Evolutionary conservation across 331 rosid species (phyloP).

Genomic region (Acacia concinna): DNA sequence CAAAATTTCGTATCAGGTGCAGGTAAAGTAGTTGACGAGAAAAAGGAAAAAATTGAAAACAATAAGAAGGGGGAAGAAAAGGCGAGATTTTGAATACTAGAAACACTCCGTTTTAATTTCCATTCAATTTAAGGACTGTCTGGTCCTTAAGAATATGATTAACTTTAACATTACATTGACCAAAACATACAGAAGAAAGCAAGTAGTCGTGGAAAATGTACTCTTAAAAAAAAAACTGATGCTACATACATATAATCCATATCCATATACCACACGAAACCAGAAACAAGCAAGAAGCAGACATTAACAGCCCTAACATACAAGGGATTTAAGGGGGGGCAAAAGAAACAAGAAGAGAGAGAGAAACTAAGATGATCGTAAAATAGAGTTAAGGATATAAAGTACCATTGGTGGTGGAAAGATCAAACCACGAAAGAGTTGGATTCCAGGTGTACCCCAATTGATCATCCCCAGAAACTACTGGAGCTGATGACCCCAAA

Average conservation of each 20-base stretch:
- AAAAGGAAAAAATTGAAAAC: not conserved
- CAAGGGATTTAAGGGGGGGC: no score
- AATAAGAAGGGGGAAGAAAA: not conserved
- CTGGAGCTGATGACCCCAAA: slow-evolving; percentile 59
- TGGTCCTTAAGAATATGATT: slow-evolving; percentile 27
- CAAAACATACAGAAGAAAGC: slow-evolving; percentile 26
- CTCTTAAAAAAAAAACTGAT: not conserved
- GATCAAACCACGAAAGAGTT: slow-evolving; percentile 59
- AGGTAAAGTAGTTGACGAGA: slow-evolving; percentile 23
- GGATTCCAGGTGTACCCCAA: slow-evolving; percentile 72
- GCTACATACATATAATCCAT: slow-evolving; percentile 34
- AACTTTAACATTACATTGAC: slow-evolving; percentile 44
- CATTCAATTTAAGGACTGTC: slow-evolving; percentile 25
- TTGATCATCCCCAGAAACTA: slow-evolving; percentile 44
- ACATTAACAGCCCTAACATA: slow-evolving; percentile 34
- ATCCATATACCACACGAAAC: slow-evolving; percentile 43
- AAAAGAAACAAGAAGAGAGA: not conserved
- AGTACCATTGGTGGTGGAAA: slow-evolving; percentile 63
- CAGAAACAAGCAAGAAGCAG: slow-evolving; percentile 4
- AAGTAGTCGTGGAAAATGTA: not conserved
- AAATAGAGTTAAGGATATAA: slow-evolving; percentile 54
- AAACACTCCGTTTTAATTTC: slow-evolving; percentile 23
- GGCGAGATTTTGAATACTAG: not conserved
- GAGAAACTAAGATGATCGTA: not conserved
- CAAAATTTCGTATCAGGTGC: not conserved